These are phyloP conservation scores for Tolypocladium tropicale DNA, from an alignment of 2,329 filamentous ascomycete species.

Conservation along the genomic window DNA sequence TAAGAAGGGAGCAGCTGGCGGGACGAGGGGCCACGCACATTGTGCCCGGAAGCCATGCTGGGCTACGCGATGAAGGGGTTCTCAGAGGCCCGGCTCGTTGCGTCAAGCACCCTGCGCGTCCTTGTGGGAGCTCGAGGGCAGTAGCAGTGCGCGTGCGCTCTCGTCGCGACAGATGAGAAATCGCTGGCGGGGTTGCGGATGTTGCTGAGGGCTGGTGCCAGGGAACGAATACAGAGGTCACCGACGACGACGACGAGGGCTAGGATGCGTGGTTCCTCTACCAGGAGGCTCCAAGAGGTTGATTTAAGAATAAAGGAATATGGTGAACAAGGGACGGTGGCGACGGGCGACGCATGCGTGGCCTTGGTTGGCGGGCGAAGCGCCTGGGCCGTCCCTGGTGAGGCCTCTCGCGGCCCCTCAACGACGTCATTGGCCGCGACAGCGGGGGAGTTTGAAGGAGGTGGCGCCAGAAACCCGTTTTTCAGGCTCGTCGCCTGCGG, in stretches of 20 bases:
- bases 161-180: background rate
- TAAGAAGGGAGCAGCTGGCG: too few relatives aligned
- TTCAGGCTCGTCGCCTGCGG: background rate
- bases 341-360: too few relatives aligned
- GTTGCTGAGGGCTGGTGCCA: background rate
- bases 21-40: slow-evolving; percentile 17
- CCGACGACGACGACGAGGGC: background rate
- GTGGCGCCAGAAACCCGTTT: background rate
- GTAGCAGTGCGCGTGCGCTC: too few relatives aligned
- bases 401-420: background rate
- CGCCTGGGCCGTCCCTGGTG: background rate
- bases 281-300: background rate
- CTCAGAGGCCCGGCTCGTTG: background rate
- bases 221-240: background rate
- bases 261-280: background rate
- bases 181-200: background rate
- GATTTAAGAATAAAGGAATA: background rate
- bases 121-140: too few relatives aligned
- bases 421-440: background rate
- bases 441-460: background rate
- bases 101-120: too few relatives aligned
- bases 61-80: background rate
- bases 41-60: slow-evolving; percentile 20
- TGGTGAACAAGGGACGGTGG: too few relatives aligned
- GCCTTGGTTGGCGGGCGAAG: background rate